Evolutionary conservation across 1,139 yeast genomes (phyloP).

Genomic region (Geotrichum fermentans): DNA sequence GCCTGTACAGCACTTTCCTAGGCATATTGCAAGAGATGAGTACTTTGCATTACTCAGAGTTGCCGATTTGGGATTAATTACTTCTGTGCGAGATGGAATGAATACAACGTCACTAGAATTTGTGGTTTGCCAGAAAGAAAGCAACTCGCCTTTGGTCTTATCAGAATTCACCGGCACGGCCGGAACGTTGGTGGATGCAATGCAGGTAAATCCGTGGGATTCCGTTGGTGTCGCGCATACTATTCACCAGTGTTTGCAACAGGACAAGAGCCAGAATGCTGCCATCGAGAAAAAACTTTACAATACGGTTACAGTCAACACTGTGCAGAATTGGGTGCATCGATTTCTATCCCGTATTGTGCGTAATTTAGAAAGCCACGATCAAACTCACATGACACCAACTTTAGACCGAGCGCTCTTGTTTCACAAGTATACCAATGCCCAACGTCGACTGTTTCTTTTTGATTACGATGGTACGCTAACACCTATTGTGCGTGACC

Average conservation of each 20-base stretch:
- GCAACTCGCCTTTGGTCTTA: conserved; percentile 53
- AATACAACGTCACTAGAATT: conserved; percentile 91
- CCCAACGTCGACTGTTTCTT: conserved; percentile 69
- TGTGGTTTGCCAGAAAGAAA: conserved; percentile 76
- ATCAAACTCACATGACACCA: conserved; percentile 64
- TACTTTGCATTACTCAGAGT: conserved; percentile 81
- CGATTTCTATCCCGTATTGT: conserved; percentile 55
- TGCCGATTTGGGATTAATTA: conserved; percentile 85
- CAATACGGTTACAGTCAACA: conserved; percentile 59
- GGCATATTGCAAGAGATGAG: conserved; percentile 83
- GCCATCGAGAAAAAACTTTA: conserved; percentile 44
- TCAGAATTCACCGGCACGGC: conserved; percentile 95
- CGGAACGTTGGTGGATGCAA: conserved; percentile 69
- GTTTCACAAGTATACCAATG: conserved; percentile 49
- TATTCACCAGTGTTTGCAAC: conserved; percentile 61
- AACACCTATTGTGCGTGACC: conserved; percentile 92
- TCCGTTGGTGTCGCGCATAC: conserved; percentile 86
- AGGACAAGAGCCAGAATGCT: conserved; percentile 37
- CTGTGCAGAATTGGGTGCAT: conserved; percentile 79
- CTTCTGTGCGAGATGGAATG: conserved; percentile 94
- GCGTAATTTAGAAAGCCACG: conserved; percentile 44
- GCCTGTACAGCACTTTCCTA: conserved; percentile 79
- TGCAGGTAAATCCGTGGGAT: conserved; percentile 76
- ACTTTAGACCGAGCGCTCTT: conserved; percentile 66
- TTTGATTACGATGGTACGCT: conserved; percentile 97